These are phyloP conservation scores for Lachancea cidri DNA, from an alignment of 805 yeast genomes.

Conservation along the genomic window DNA sequence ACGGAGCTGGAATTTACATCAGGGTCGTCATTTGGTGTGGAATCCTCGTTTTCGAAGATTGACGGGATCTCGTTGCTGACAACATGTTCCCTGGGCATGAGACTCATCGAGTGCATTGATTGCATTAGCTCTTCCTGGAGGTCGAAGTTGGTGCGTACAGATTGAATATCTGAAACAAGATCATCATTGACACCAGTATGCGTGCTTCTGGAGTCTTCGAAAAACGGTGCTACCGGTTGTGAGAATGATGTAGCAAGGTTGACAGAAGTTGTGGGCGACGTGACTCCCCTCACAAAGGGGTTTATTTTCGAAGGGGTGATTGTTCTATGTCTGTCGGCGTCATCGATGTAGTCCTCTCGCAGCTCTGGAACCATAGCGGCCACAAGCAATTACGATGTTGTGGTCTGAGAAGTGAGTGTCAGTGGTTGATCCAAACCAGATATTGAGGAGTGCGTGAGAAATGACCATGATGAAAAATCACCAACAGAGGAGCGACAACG, in stretches of 20 bases:
- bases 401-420: too few species aligned
- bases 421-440: too few species aligned
- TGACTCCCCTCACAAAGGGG: constrained; percentile 4
- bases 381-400: too few species aligned
- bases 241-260: constrained; percentile 6
- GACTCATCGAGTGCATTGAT: constrained; percentile 7
- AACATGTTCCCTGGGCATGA: constrained; percentile 11
- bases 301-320: background rate
- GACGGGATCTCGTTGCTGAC: constrained; percentile 30
- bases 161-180: constrained; percentile 8
- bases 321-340: background rate
- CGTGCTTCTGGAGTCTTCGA: constrained; percentile 2
- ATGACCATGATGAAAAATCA: too few species aligned
- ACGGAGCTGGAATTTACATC: too few species aligned
- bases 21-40: too few species aligned
- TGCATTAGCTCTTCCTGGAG: constrained; percentile 8
- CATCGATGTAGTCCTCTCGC: constrained; percentile 5
- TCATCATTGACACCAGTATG: constrained; percentile 4
- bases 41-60: constrained; percentile 13
- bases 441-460: too few species aligned
- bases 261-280: constrained; percentile 6
- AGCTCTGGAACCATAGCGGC: constrained; percentile 1
- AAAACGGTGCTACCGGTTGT: constrained; percentile 2
- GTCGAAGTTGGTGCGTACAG: constrained; percentile 7
- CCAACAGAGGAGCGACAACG: too few species aligned